Conservation (phyloP, 352 stramenopile species). For the Phytophthora hibernalis region DNA sequence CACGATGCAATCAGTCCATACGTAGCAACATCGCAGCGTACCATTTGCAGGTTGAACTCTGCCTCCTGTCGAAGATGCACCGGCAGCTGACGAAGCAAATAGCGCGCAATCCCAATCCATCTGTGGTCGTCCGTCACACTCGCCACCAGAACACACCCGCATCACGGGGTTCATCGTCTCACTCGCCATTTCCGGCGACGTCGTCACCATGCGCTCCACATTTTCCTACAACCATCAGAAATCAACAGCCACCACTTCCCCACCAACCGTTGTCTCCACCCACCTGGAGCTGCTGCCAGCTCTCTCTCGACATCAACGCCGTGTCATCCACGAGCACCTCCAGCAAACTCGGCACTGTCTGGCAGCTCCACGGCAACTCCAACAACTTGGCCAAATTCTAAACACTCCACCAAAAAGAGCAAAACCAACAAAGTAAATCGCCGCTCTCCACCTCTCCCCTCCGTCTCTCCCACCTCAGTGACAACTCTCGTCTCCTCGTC, state of each 20-base stretch:
- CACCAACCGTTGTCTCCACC: slow-evolving; percentile 1
- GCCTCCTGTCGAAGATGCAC: slow-evolving; percentile 67
- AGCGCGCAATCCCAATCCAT: slow-evolving; percentile 64
- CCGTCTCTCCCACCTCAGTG: slow-evolving; percentile 6
- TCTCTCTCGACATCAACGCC: slow-evolving; percentile 46
- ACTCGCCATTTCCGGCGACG: slow-evolving; percentile 38
- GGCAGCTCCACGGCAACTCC: slow-evolving; percentile 67
- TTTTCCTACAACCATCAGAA: slow-evolving; percentile 41
- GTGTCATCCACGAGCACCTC: slow-evolving; percentile 63
- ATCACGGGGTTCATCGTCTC: slow-evolving; percentile 72
- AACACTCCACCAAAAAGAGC: neutral
- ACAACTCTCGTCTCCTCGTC: neutral
- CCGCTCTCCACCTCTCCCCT: neutral
- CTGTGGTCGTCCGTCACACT: slow-evolving; percentile 46
- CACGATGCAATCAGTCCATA: neutral
- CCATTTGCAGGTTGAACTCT: slow-evolving; percentile 85
- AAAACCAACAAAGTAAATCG: neutral
- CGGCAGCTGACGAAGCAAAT: slow-evolving; percentile 59
- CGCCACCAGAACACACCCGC: slow-evolving; percentile 60
- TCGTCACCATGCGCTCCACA: slow-evolving; percentile 55
- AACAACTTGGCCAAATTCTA: slow-evolving; percentile 71
- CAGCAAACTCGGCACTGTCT: slow-evolving; percentile 63
- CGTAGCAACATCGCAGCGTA: slow-evolving; percentile 23
- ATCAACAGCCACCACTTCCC: neutral
- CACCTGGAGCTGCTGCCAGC: slow-evolving; percentile 70